Base-by-base conservation (phyloP, 495 filamentous ascomycete species). In the Mytilinidion resinicola region DNA sequence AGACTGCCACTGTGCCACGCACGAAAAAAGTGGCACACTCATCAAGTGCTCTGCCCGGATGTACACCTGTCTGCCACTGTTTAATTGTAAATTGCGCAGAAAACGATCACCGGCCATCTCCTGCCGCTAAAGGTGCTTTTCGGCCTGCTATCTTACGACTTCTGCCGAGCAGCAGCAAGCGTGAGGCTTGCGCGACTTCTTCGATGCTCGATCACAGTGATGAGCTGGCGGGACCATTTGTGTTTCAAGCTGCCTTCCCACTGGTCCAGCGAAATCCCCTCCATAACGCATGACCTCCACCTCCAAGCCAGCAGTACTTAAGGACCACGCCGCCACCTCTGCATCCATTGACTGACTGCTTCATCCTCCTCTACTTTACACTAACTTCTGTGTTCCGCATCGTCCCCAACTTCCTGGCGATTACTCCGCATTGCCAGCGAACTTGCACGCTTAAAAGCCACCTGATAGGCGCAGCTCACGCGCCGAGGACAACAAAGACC, bases 211-310 rank as follows among this genome's bases (percentile, higher is more conserved):
- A 61, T 51, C 62, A 54, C 12, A 50, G 53, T 62, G 63, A 65
- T 65, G 63, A 65, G 63, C 57, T 65, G 63, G 61, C 57, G 62
- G 62, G 39, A 61, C 57, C 25, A n/a, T 60, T 60, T 65, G 57
- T 57, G 62, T 65, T 65, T 65, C 62, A 61, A 34, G 57, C 39
- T 17, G 15, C 36, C 6, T 39, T 53, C 19, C 57, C 39, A 65
- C 39, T 60, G 62, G 62, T 25, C 53, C 43, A 20, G 11, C 17
- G 14, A 48, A 11, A 19, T 53, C 46, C 41, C 35, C n/a, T 51
- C 48, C 12, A 43, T 14, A 62, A 60, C 60, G 47, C 62, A 61
- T 65, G 62, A 65, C 62, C 62, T 11, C 35, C 33, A 54, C 46
- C 19, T 12, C 50, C n/a, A 37, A 14, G 5, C 15, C 25, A 14